Evolutionary conservation across 306 rosid species (phyloP).

Genomic region (Sicyos baderoa): DNA sequence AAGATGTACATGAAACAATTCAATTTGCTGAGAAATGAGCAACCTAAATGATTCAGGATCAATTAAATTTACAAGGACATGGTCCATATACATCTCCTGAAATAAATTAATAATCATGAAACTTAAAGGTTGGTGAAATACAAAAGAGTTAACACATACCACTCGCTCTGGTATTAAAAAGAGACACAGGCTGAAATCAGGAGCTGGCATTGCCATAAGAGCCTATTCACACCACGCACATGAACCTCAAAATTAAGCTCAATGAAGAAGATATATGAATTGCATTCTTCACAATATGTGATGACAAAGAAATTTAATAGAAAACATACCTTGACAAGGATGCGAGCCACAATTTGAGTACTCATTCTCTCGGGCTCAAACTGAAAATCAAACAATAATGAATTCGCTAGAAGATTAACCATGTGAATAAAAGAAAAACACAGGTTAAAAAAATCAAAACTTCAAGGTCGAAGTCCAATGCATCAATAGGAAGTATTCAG

Average conservation of each 20-base stretch:
- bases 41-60: background rate
- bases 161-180: slow-evolving; percentile 92
- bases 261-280: background rate
- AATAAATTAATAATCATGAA: background rate
- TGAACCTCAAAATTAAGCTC: background rate
- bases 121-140: background rate
- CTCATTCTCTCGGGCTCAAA: slow-evolving; percentile 85
- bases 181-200: slow-evolving; percentile 87
- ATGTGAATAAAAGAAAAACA: background rate
- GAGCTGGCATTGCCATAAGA: slow-evolving; percentile 97
- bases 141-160: slow-evolving; percentile 40
- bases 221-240: slow-evolving; percentile 33
- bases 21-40: background rate
- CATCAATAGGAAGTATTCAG: background rate
- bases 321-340: slow-evolving; percentile 65
- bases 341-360: slow-evolving; percentile 78
- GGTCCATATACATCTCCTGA: background rate
- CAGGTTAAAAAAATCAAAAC: background rate
- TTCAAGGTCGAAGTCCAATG: background rate
- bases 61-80: background rate
- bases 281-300: background rate
- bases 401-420: no score
- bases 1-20: no score
- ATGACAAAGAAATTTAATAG: background rate
- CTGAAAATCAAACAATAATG: slow-evolving; percentile 25